These are phyloP conservation scores for Pelargonium australe DNA, from an alignment of 441 rosid genomes.

Conservation along the genomic window DNA sequence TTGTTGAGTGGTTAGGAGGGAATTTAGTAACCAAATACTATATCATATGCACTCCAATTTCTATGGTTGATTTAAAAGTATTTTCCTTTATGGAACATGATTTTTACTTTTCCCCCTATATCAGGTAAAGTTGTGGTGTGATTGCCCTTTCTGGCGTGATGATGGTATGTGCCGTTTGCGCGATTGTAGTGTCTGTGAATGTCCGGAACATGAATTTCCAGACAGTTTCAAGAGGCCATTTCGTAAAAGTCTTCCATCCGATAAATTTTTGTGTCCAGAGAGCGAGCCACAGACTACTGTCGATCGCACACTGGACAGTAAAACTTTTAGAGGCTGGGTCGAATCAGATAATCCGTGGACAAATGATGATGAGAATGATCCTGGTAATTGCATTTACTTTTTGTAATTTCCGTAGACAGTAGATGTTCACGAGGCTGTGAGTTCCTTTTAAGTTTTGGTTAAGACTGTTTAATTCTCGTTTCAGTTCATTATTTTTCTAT, in stretches of 20 bases:
- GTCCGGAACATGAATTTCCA: slow-evolving; percentile 89
- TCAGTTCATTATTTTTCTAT: background rate
- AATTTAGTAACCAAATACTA: too few species aligned
- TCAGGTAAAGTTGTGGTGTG: slow-evolving; percentile 89
- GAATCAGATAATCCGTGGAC: slow-evolving; percentile 95
- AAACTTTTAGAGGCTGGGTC: slow-evolving; percentile 72
- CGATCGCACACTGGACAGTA: slow-evolving; percentile 69
- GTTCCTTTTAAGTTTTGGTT: background rate
- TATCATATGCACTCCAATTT: background rate
- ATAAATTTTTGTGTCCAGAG: slow-evolving; percentile 74
- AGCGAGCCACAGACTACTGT: slow-evolving; percentile 83
- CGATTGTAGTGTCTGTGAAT: slow-evolving; percentile 91
- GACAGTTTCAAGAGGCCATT: slow-evolving; percentile 55
- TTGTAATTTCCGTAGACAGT: background rate
- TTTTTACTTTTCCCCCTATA: slow-evolving; percentile 4
- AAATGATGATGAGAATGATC: slow-evolving; percentile 79
- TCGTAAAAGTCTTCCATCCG: slow-evolving; percentile 44
- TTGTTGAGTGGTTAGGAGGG: background rate
- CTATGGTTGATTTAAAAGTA: background rate
- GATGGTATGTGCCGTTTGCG: slow-evolving; percentile 93
- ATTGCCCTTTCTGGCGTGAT: slow-evolving; percentile 96
- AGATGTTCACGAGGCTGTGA: background rate
- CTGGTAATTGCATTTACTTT: slow-evolving; percentile 34
- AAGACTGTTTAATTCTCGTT: background rate
- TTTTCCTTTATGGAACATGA: background rate